phyloP scores from a whole-genome alignment of 345 rosid genomes.

The Erodium maritimum region DNA sequence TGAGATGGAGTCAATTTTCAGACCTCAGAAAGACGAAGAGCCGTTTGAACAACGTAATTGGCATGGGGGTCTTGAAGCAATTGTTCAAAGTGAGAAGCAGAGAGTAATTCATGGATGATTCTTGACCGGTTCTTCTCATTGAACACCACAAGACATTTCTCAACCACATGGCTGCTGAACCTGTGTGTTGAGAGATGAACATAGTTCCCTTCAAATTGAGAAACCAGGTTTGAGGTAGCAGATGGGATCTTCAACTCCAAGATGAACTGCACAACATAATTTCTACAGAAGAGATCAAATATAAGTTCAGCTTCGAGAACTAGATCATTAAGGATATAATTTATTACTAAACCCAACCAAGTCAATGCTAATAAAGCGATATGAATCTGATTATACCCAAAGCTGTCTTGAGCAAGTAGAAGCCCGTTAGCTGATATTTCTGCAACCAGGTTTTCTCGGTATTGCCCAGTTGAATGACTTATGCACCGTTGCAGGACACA shows the following conservation, averaged over 20 bases:
- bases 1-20: too few species aligned
- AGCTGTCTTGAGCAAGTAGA: constrained; percentile 39
- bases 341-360: too few species aligned
- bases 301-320: too few species aligned
- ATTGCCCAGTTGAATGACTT: constrained; percentile 25
- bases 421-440: constrained; percentile 34
- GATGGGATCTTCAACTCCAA: constrained; percentile 25
- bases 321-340: not conserved
- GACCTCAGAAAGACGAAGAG: constrained; percentile 14
- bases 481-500: constrained; percentile 41
- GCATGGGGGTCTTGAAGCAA: constrained; percentile 66
- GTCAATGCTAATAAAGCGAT: too few species aligned
- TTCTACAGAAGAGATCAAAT: constrained; percentile 18
- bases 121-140: constrained; percentile 29
- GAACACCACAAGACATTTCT: constrained; percentile 23
- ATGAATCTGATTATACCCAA: too few species aligned
- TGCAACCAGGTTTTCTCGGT: constrained; percentile 20
- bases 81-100: constrained; percentile 43
- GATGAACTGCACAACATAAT: constrained; percentile 37
- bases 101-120: constrained; percentile 40
- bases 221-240: constrained; percentile 18
- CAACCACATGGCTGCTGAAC: constrained; percentile 43
- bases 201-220: constrained; percentile 35
- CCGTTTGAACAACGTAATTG: constrained; percentile 69
- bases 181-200: constrained; percentile 41